Base-by-base conservation (phyloP, 257 asterid genomes). In the Solanum pinnatisectum region DNA sequence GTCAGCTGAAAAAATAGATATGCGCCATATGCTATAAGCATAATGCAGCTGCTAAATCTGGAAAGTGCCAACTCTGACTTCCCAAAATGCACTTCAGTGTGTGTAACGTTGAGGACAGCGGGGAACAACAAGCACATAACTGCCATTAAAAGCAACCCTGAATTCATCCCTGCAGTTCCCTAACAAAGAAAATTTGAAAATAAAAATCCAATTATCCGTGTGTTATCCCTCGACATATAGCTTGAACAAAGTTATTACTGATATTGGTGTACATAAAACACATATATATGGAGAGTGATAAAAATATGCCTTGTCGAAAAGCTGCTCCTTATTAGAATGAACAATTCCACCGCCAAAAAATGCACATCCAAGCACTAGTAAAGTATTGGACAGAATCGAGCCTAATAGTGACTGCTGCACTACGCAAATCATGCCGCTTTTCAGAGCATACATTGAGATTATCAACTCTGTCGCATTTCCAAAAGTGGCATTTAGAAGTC, bases 391-490 rank as follows among this genome's bases (percentile, higher is more conserved):
- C 74, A 95, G 90, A 86, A 95, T 95, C 70, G 98, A 95, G 78
- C 98, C 98, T 76, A 95, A 88, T 65, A 95, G 89, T 4, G 98
- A 95, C 89, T 93, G 98, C 89, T 95, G 98, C 88, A 95, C 94
- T 25, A 95, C 93, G 13, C 97, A 94, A 44, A 94, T 90, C 98
- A 95, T 95, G 84, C 94, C 94, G 65, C 82, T 89, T 78, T 88
- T 93, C 79, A 95, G 88, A 4, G 98, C 98, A 65, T 93, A 92
- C 93, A 95, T 90, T 35, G 97, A 94, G 88, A 95, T 95, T 89
- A 94, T 95, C 89, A 95, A 74, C 92, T 95, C 98, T 20, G 98
- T 94, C 30, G 98, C 98, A 88, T 95, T 95, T 74, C 98, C 98
- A 90, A 94, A 95, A 56, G 97, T 95, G 36, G 98, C 98, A 92